Evolutionary conservation across 805 yeast species (phyloP), one percentile per base, ranked within the genome.

Genomic region (Suhomyces sp.): DNA sequence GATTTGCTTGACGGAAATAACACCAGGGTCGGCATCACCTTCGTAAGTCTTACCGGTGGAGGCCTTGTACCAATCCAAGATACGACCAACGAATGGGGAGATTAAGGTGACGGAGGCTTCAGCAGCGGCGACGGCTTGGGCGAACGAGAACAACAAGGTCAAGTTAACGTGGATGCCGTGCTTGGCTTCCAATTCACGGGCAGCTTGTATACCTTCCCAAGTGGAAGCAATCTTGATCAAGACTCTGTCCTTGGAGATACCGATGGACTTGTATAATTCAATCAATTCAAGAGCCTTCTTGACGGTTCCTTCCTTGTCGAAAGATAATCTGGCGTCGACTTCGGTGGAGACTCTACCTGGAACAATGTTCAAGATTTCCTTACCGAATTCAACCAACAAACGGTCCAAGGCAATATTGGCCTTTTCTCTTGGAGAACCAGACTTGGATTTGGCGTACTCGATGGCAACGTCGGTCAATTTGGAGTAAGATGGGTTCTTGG

Each of bases 301-400:
- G 65, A 93, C 76, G 52, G 98, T 88, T 50, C 85, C 97, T 46
- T 88, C 85, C 65, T 83, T 93, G 77, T 93, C 90, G 64, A 88
- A 93, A 25, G 98, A 91, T 56, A 93, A 80, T 70, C 96, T 87
- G 42, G 99, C 98, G 60, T 93, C 99, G 44, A 93, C 98, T 75
- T 93, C 99, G 45, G 99, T 93, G 41, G 97, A 88, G 41, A 93
- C 98, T 74, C 98, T 84, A 58, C 99, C 99, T 52, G 99, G 99
- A 36, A 93, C 96, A 60, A 93, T 87, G 60, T 79, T 76, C 60
- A 93, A 76, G 60, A 93, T 93, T 70, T 86, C 90, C 58, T 78
- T 76, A 70, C 99, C 99, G 64, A 93, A 93, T 70, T 90, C 98
- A 47, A 93, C 96, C 57, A 93, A 79, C 55, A 93, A 73, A 68